Conservation (phyloP, 257 asterid genomes). For the Jacaranda mimosifolia region DNA sequence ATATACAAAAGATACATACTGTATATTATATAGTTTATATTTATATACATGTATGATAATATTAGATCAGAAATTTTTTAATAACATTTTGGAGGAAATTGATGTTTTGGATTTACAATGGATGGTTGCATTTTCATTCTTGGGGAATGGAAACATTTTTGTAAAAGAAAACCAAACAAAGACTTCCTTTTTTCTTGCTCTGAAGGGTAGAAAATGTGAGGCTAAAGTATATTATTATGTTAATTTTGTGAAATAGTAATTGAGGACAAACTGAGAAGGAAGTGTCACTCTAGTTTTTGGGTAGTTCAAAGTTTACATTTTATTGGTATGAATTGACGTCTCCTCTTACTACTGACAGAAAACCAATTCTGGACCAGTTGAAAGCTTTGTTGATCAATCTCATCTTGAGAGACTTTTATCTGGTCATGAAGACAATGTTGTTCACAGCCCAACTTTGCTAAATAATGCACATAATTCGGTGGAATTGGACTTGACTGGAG, state of each 20-base stretch:
- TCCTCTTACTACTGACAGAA: conserved; percentile 52
- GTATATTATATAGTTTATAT: too few relatives aligned
- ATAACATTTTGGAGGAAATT: too few relatives aligned
- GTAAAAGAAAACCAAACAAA: neutral
- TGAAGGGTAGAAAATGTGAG: conserved; percentile 13
- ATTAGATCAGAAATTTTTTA: too few relatives aligned
- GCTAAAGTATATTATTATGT: neutral
- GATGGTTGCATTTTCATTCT: too few relatives aligned
- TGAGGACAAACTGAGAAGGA: neutral
- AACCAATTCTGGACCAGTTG: conserved; percentile 62
- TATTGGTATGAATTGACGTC: conserved; percentile 29
- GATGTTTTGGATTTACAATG: too few relatives aligned
- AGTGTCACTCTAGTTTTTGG: conserved; percentile 10
- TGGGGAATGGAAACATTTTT: too few relatives aligned
- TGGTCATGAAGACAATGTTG: conserved; percentile 60
- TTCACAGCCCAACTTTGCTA: conserved; percentile 48
- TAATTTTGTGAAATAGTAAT: neutral
- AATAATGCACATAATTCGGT: conserved; percentile 56
- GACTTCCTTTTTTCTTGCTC: neutral
- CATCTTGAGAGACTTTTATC: conserved; percentile 55
- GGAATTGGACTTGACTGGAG: conserved; percentile 58
- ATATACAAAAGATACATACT: too few relatives aligned
- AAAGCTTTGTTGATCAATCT: conserved; percentile 64
- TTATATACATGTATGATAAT: too few relatives aligned
- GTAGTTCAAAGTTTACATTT: conserved; percentile 10